Percentiles rank a stretch among this genome's conserved stretches.
phyloP scores from a whole-genome alignment of 768 basidiomycete species.

The Russula sp. region DNA sequence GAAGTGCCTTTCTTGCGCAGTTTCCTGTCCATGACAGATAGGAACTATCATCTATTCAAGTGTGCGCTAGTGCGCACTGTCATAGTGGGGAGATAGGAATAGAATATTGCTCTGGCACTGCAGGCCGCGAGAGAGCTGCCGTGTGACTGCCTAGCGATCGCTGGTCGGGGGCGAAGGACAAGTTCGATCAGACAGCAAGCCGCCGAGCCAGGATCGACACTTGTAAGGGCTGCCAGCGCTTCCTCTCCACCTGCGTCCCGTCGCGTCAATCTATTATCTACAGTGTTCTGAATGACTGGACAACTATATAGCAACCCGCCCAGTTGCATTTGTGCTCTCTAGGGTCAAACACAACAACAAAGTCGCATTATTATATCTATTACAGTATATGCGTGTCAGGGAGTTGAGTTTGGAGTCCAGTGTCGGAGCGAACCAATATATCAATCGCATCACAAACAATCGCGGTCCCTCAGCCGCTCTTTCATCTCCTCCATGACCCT shows the following conservation, averaged over 20 bases:
- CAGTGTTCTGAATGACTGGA: background rate
- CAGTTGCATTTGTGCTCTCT: constrained; percentile 12
- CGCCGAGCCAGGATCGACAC: constrained; percentile 51
- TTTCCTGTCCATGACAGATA: too few species aligned
- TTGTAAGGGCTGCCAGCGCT: constrained; percentile 38
- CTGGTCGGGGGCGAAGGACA: too few species aligned
- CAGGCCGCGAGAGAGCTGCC: constrained; percentile 58
- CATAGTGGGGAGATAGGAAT: constrained; percentile 42
- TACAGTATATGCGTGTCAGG: background rate
- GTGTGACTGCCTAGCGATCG: too few species aligned
- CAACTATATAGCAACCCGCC: background rate
- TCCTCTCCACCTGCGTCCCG: constrained; percentile 7
- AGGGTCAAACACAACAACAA: constrained; percentile 8
- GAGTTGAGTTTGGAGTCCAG: background rate
- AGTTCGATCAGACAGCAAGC: constrained; percentile 53
- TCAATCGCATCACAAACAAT: too few species aligned
- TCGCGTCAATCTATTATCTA: background rate
- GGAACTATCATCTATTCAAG: too few species aligned
- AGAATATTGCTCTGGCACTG: constrained; percentile 53
- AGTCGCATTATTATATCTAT: background rate
- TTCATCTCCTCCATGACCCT: constrained; percentile 47
- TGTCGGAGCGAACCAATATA: too few species aligned
- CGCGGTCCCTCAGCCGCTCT: constrained; percentile 29
- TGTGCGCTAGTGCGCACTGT: too few species aligned
- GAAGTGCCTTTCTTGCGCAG: too few species aligned